Evolutionary conservation across 73 alveolate genomes (phyloP).

Genomic region (Breviolum minutum): DNA sequence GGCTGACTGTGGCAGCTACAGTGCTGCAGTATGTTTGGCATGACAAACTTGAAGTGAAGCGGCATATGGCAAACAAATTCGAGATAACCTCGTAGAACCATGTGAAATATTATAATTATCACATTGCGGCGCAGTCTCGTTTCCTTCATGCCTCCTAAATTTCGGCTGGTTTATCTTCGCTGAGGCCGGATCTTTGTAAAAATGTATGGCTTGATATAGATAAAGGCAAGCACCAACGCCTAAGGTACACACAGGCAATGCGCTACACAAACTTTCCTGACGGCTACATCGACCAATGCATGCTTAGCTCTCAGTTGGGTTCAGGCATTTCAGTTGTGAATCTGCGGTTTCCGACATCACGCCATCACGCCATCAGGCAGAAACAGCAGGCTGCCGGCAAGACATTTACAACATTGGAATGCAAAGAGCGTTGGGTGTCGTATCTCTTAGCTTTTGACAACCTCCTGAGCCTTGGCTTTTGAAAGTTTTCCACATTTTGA

Average conservation of each 20-base stretch:
- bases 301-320: not conserved
- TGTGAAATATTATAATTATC: not conserved
- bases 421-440: not conserved
- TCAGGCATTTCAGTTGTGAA: not conserved
- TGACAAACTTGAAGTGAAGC: not conserved
- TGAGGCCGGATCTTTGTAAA: not conserved
- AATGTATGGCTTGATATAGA: not conserved
- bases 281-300: constrained; percentile 25
- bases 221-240: not conserved
- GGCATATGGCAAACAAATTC: no score
- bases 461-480: constrained; percentile 15
- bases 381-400: not conserved
- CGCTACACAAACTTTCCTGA: not conserved
- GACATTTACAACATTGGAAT: not conserved
- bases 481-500: not conserved
- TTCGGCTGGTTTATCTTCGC: not conserved
- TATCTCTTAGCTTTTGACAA: constrained; percentile 46
- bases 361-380: not conserved
- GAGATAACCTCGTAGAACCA: not conserved
- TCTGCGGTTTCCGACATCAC: not conserved
- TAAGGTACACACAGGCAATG: not conserved
- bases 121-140: not conserved
- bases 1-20: no score
- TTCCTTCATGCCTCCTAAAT: not conserved
- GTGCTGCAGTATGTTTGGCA: not conserved